phyloP scores from a whole-genome alignment of 768 basidiomycete genomes.

The Porpolomopsis calyptriformis region DNA sequence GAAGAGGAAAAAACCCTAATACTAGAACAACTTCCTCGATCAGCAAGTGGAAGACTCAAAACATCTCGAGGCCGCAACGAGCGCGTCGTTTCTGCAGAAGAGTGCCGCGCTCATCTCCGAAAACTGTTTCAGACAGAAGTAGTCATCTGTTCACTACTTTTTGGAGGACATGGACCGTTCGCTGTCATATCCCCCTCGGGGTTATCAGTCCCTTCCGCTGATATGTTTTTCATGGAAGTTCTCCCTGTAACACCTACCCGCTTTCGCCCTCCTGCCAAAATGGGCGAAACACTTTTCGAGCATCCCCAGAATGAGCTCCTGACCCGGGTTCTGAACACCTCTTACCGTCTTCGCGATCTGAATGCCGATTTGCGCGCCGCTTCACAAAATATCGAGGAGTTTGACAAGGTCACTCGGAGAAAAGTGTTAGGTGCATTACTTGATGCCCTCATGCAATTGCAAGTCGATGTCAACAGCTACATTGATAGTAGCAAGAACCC shows the following conservation, averaged over 20 bases:
- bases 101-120: conserved; percentile 89
- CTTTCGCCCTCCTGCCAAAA: conserved; percentile 85
- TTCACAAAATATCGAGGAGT: conserved; percentile 45
- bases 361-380: conserved; percentile 54
- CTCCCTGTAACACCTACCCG: conserved; percentile 88
- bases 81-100: conserved; percentile 81
- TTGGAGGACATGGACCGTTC: conserved; percentile 85
- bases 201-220: conserved; percentile 66
- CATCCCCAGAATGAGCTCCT: conserved; percentile 93
- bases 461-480: conserved; percentile 92
- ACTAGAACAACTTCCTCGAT: conserved; percentile 39
- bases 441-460: conserved; percentile 79
- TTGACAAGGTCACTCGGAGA: conserved; percentile 41
- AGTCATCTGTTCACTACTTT: conserved; percentile 76
- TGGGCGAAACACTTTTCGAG: conserved; percentile 91
- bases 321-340: conserved; percentile 67
- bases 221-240: conserved; percentile 96
- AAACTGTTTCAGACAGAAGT: conserved; percentile 77
- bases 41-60: conserved; percentile 71
- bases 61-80: conserved; percentile 74
- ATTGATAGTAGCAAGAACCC: conserved; percentile 97
- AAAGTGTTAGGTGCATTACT: conserved; percentile 59
- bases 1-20: conserved; percentile 27
- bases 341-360: conserved; percentile 68
- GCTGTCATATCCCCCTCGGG: conserved; percentile 48